These are phyloP conservation scores for Pleurotus sapidus DNA, from an alignment of 768 basidiomycete genomes.

Conservation along the genomic window DNA sequence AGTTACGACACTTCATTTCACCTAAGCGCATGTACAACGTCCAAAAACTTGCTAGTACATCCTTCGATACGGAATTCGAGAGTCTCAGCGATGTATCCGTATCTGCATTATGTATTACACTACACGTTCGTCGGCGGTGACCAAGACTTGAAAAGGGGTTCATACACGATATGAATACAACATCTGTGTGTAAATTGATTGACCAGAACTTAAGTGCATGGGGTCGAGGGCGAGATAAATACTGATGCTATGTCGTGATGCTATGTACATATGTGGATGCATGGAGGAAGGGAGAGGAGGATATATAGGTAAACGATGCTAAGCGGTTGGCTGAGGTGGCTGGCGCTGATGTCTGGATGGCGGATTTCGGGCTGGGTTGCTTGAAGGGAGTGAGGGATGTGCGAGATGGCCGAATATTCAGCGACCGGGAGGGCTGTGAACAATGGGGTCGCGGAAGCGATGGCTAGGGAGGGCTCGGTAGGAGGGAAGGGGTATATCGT, in stretches of 20 bases:
- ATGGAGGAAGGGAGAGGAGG: background rate
- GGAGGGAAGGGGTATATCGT: slow-evolving; percentile 4
- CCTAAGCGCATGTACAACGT: background rate
- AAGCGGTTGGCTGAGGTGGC: background rate
- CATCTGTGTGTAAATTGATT: background rate
- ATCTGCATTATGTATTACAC: background rate
- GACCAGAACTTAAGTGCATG: background rate
- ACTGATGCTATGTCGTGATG: slow-evolving; percentile 3
- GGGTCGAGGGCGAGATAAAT: slow-evolving; percentile 3
- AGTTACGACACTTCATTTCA: background rate
- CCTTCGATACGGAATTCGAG: background rate
- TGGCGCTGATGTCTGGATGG: no score
- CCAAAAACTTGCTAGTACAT: background rate
- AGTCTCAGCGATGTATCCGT: background rate
- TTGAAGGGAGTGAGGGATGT: background rate
- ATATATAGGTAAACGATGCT: background rate
- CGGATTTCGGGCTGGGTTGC: no score
- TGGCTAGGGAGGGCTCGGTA: background rate
- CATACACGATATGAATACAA: background rate
- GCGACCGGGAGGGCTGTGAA: background rate
- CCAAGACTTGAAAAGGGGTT: background rate
- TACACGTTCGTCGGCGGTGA: no score
- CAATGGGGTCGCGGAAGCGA: background rate
- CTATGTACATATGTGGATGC: slow-evolving; percentile 6
- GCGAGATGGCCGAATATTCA: background rate